These are phyloP conservation scores for Lyophyllum decastes DNA, from an alignment of 768 basidiomycete species.

Conservation along the genomic window DNA sequence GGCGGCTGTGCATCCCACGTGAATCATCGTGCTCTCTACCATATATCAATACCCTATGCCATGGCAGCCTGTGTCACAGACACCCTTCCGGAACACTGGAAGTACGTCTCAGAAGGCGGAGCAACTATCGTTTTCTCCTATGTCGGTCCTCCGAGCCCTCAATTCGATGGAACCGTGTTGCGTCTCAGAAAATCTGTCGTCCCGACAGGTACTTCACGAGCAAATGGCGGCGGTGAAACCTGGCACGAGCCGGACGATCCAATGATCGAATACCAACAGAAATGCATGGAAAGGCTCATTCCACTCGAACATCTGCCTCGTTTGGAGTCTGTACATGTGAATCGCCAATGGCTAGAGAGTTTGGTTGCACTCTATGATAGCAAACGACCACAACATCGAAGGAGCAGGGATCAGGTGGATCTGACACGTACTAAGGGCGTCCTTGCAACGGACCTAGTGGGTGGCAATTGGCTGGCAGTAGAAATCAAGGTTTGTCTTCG, in stretches of 20 bases:
- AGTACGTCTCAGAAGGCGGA: slow-evolving; percentile 90
- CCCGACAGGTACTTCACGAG: slow-evolving; percentile 2
- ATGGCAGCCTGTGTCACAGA: slow-evolving; percentile 30
- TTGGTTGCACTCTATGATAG: slow-evolving; percentile 48
- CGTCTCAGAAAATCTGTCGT: slow-evolving; percentile 67
- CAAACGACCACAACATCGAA: slow-evolving; percentile 58
- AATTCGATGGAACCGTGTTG: slow-evolving; percentile 67
- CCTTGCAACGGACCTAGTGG: slow-evolving; percentile 81
- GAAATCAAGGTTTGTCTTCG: slow-evolving; percentile 81
- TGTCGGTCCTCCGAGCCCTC: slow-evolving; percentile 48
- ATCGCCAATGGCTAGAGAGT: slow-evolving; percentile 58
- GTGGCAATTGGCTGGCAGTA: slow-evolving; percentile 63
- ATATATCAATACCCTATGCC: not conserved
- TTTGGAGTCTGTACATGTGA: slow-evolving; percentile 50
- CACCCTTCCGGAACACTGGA: slow-evolving; percentile 62
- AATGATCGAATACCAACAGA: slow-evolving; percentile 56
- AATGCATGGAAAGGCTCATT: slow-evolving; percentile 67
- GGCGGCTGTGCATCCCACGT: not conserved
- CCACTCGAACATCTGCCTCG: slow-evolving; percentile 59
- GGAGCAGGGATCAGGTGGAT: slow-evolving; percentile 61
- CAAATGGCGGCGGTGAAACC: not conserved
- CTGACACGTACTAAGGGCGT: slow-evolving; percentile 53
- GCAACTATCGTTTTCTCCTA: slow-evolving; percentile 90
- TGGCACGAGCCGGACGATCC: slow-evolving; percentile 38
- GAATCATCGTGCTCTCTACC: not conserved